phyloP scores from a whole-genome alignment of 164 flowering plant species.

The Umbilicus rupestris region DNA sequence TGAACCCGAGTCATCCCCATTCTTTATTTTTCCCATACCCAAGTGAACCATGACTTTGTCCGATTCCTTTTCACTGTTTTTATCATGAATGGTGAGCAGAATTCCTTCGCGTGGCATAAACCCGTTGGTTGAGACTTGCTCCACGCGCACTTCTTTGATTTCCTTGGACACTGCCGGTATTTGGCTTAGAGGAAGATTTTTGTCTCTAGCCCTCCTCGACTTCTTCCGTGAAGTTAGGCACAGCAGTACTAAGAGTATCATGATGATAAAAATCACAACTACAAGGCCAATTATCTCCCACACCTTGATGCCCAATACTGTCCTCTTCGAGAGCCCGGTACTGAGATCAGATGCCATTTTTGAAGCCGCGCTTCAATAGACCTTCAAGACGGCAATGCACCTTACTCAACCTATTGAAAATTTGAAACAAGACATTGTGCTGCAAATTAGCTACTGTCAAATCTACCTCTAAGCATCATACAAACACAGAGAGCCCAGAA shows the following conservation, averaged over 20 bases:
- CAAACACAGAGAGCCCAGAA: neutral
- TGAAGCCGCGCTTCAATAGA: neutral
- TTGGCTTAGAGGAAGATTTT: slow-evolving; percentile 34
- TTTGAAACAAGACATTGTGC: neutral
- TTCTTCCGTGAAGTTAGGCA: slow-evolving; percentile 46
- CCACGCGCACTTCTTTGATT: slow-evolving; percentile 64
- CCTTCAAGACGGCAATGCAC: slow-evolving; percentile 12
- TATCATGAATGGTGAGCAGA: slow-evolving; percentile 53
- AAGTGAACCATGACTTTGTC: slow-evolving; percentile 52
- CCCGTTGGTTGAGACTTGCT: slow-evolving; percentile 39
- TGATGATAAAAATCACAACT: slow-evolving; percentile 40
- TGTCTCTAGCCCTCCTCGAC: slow-evolving; percentile 31
- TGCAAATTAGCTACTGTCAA: neutral
- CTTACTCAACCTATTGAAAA: neutral
- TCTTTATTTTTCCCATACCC: slow-evolving; percentile 36
- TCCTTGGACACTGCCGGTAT: slow-evolving; percentile 58
- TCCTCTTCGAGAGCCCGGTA: slow-evolving; percentile 30
- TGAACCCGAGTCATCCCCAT: slow-evolving; percentile 46
- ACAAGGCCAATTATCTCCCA: slow-evolving; percentile 56
- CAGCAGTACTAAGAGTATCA: slow-evolving; percentile 34
- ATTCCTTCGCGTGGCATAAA: slow-evolving; percentile 50
- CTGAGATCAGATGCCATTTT: slow-evolving; percentile 39
- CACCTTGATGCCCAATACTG: slow-evolving; percentile 41
- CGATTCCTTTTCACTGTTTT: slow-evolving; percentile 47
- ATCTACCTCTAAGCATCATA: neutral